Base-by-base conservation (phyloP, 192 early-diverging fungal genomes). In the Paraglomus brasilianum region DNA sequence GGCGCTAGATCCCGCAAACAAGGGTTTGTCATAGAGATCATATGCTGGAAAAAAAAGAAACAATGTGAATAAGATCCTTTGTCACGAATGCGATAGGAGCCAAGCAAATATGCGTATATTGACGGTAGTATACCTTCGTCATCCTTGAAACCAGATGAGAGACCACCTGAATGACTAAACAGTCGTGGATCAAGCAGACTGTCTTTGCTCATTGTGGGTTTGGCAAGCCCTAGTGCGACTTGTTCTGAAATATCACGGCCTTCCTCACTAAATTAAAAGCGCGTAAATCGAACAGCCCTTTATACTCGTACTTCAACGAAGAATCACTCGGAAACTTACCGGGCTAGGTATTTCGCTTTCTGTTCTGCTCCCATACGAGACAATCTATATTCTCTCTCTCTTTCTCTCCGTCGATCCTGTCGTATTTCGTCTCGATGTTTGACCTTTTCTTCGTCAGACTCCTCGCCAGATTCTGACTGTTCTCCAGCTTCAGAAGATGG, bases 211-310 rank as follows among this genome's bases (percentile, higher is more conserved):
- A 84, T 73, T 4, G 97, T 89, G 7, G 95, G 97, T 66, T 96
- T 92, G 22, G 95, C 96, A 61, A 97, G 78, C 21, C 97, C 97
- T 55, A 99, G 83, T 0, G 97, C 97, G 59, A 99, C 92, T 77
- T 96, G 98, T 81, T 99, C 97, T 0, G 96, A 98, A 61, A 99
- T 94, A 82, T 99, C 97, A 74, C 97, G 88, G 2, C 88, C 87
- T 72, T 91, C 85, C 36, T 83, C 74, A 40, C 89, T 93, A 75
- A 22, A 48, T 8, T 2, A 81, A 63, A 42, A 41, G 10, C 13
- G 58, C 52, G 48, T 66, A 39, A 38, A 63, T 15, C 22, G 69
- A 62, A 15, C 17, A 6, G 40, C 13, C 2, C 13, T 49, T 49
- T 49, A 14, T n/a, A 3, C 17, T 49, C 17, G 48, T 3, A 14